Evolutionary conservation across 1,284 basidiomycete genomes (phyloP).

Genomic region (Irpex lacteus): DNA sequence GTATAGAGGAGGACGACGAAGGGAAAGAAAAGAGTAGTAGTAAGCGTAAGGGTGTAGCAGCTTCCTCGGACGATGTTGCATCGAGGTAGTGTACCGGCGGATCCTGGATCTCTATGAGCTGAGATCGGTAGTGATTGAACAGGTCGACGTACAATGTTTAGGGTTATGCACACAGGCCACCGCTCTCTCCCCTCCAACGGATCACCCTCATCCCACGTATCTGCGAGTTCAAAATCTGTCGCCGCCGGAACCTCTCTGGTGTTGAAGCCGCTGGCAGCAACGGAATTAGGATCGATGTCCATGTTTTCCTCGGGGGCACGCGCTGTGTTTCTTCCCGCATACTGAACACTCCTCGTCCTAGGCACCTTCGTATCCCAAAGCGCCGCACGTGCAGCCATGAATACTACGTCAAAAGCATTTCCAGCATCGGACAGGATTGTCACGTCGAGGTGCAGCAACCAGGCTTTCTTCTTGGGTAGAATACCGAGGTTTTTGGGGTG

Average conservation of each 20-base stretch:
- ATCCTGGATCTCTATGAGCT: constrained; percentile 34
- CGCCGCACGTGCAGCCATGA: constrained; percentile 73
- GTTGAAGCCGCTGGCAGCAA: constrained; percentile 49
- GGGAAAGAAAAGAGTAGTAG: constrained; percentile 63
- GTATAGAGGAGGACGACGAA: constrained; percentile 29
- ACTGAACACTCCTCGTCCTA: constrained; percentile 63
- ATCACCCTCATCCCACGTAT: constrained; percentile 83
- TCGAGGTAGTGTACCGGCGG: constrained; percentile 64
- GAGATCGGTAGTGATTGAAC: not conserved
- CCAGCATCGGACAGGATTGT: constrained; percentile 70
- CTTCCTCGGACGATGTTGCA: constrained; percentile 64
- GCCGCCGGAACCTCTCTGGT: constrained; percentile 48
- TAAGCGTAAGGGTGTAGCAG: constrained; percentile 50
- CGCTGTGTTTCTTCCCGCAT: constrained; percentile 32
- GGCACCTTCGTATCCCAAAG: constrained; percentile 81
- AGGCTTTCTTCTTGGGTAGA: constrained; percentile 60
- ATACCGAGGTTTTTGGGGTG: constrained; percentile 63
- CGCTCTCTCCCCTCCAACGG: constrained; percentile 50
- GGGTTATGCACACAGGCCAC: constrained; percentile 74
- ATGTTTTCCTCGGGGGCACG: constrained; percentile 36
- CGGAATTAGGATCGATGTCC: constrained; percentile 45
- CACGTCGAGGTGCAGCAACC: constrained; percentile 68
- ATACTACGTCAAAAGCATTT: constrained; percentile 71
- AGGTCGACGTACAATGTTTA: constrained; percentile 56
- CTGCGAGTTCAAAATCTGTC: constrained; percentile 77